Evolutionary conservation across 441 rosid species (phyloP).

Genomic region (Mallotus japonicus): DNA sequence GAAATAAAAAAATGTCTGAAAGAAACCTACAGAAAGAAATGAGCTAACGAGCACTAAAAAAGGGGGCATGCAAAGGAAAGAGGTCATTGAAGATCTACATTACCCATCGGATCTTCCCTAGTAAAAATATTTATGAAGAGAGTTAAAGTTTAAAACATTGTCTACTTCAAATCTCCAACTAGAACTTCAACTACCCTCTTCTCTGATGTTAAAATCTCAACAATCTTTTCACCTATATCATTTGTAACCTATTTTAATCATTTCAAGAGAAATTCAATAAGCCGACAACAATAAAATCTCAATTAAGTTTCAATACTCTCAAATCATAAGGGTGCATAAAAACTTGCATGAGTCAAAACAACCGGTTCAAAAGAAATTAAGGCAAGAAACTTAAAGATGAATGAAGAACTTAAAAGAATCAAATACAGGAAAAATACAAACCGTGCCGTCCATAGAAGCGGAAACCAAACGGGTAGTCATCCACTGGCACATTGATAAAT

Average conservation of each 20-base stretch:
- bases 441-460: slow-evolving; percentile 88
- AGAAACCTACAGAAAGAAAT: not conserved
- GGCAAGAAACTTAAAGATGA: not conserved
- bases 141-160: not conserved
- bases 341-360: not conserved
- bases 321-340: not conserved
- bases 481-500: slow-evolving; percentile 90
- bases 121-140: not conserved
- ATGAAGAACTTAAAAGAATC: slow-evolving; percentile 5
- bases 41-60: not conserved
- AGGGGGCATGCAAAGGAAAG: not conserved
- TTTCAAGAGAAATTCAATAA: not conserved
- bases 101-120: not conserved
- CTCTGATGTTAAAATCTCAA: not conserved
- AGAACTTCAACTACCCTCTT: not conserved
- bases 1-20: not conserved
- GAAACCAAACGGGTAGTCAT: slow-evolving; percentile 80
- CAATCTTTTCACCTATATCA: not conserved
- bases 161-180: slow-evolving; percentile 1
- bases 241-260: not conserved
- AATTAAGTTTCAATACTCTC: not conserved
- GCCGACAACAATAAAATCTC: not conserved
- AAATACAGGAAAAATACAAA: slow-evolving; percentile 36
- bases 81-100: not conserved
- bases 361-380: not conserved